Evolutionary conservation across 2,329 filamentous ascomycete genomes (phyloP).

Genomic region (Ophiocordyceps robertsii): DNA sequence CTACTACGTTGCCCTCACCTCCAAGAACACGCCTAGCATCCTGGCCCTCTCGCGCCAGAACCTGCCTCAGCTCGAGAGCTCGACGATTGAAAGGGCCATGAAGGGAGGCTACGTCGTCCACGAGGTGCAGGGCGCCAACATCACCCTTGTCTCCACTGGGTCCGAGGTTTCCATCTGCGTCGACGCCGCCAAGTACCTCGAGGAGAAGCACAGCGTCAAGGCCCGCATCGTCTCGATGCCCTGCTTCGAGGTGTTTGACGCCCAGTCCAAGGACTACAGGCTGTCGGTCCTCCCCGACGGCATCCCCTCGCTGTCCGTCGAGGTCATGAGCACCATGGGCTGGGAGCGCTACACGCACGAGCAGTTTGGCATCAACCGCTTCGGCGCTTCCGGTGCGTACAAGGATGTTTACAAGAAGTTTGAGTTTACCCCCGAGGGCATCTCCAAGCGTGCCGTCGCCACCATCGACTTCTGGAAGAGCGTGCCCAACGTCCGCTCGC

Average conservation of each 20-base stretch:
- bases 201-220: slow-evolving; percentile 76
- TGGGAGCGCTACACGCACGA: slow-evolving; percentile 99
- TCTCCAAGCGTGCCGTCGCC: slow-evolving; percentile 83
- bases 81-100: slow-evolving; percentile 73
- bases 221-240: slow-evolving; percentile 91
- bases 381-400: slow-evolving; percentile 94
- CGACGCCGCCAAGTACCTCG: slow-evolving; percentile 82
- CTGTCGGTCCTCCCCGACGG: slow-evolving; percentile 87
- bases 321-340: slow-evolving; percentile 93
- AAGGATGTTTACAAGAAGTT: slow-evolving; percentile 99
- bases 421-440: slow-evolving; percentile 95
- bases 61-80: slow-evolving; percentile 92
- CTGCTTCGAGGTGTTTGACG: slow-evolving; percentile 94
- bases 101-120: slow-evolving; percentile 93
- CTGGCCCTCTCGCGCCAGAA: slow-evolving; percentile 95
- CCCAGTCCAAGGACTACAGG: slow-evolving; percentile 87
- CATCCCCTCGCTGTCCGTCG: slow-evolving; percentile 83
- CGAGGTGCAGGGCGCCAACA: slow-evolving; percentile 68
- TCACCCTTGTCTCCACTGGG: slow-evolving; percentile 89
- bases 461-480: slow-evolving; percentile 98
- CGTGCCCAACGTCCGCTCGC: slow-evolving; percentile 77
- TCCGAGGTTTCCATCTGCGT: slow-evolving; percentile 92
- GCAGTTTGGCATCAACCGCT: slow-evolving; percentile 98
- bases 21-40: slow-evolving; percentile 82
- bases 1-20: slow-evolving; percentile 89